Conservation (phyloP, 2,329 filamentous ascomycete species). For the Teratosphaeria nubilosa region DNA sequence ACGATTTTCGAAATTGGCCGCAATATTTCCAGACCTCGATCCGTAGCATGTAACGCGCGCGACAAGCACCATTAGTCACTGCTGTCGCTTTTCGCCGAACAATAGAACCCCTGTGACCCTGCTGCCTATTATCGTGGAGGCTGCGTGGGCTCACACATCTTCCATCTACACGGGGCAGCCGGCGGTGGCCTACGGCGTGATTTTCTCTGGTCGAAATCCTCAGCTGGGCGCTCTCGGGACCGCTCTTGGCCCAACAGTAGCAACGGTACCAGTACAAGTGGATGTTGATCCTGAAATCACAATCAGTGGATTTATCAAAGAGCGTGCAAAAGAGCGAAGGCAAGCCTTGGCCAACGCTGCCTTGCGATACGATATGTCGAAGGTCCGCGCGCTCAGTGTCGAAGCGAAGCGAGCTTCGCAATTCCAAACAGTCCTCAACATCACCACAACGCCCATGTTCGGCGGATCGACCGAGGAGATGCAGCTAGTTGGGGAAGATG, state of each 20-base stretch:
- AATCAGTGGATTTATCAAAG: neutral
- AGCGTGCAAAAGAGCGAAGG: neutral
- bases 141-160: neutral
- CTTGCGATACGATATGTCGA: neutral
- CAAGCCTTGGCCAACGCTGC: neutral
- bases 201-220: neutral
- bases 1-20: neutral
- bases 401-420: neutral
- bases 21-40: neutral
- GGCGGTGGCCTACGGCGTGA: neutral
- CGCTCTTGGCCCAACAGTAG: neutral
- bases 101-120: neutral
- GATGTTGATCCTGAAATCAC: neutral
- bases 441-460: neutral
- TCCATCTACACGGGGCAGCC: neutral
- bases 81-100: neutral
- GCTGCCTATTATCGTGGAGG: neutral
- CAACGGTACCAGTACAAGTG: neutral
- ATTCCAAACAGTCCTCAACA: neutral
- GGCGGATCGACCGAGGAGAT: too few species aligned
- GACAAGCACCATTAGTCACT: neutral
- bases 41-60: neutral
- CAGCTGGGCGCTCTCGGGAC: neutral
- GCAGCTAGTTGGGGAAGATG: too few species aligned
- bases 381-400: neutral